Base-by-base conservation (phyloP, 208 protist genomes). In the Acanthamoeba polyphaga region DNA sequence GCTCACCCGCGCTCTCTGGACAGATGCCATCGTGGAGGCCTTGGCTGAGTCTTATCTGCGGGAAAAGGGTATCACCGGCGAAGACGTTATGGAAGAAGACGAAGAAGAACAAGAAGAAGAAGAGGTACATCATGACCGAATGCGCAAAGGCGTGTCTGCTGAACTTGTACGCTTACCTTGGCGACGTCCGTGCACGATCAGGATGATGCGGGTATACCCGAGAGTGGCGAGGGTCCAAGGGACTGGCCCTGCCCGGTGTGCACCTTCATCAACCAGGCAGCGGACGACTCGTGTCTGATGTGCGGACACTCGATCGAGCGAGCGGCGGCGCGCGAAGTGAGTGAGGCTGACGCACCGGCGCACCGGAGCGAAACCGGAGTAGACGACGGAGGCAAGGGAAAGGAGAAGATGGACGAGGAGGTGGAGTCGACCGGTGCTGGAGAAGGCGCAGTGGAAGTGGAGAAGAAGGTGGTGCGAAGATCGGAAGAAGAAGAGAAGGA, bases 21-120 rank as follows among this genome's bases (percentile, higher is more conserved):
- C 70, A 78, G 70, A 78, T 7, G 70, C 70, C 70, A 78, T 78
- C 38, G 70, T 78, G n/a, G 70, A 46, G 38, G 70, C 70, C 29
- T 43, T 78, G 70, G 70, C 29, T 12, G 70, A 78, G 38, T 27
- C 29, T 13, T 72, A 78, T n/a, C n/a, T 43, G 70, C 70, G 70
- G 38, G 49, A 24, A 7, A 46, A 19, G 10, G 38, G 7, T 32
- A 0, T 8, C 12, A 1, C 4, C 5, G 19, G 29, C n/a, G 29
- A 46, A 43, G 70, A 46, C n/a, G 70, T 43, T 9, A n/a, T 43
- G 3, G 70, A 15, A 78, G 70, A 78, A 3, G 70, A 46, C 70
- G 70, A 78, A 24, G 32, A 78, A 2, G 70, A 6, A 17, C 10
- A 66, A 17, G 60, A 66, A 17, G 17, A 66, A 17, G 60, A 24